Evolutionary conservation across 768 basidiomycete genomes (phyloP), one percentile per base, ranked within the genome.

Genomic region (Boletus fagicola): DNA sequence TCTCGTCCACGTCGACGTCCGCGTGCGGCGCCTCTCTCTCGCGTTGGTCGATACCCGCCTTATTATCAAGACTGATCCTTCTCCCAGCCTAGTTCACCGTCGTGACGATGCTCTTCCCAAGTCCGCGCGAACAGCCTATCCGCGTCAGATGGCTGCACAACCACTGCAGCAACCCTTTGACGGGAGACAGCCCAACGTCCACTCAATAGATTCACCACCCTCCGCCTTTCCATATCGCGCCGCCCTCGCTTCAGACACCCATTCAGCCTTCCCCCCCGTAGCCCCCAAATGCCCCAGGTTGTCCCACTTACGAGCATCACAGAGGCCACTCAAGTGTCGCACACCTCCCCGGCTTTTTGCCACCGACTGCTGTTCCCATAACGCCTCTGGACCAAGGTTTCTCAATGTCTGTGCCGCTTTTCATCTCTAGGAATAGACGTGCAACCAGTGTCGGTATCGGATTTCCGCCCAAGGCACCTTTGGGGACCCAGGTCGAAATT

Each of bases 401-500:
- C 68, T 75, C 86, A 2, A 74, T 86, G 59, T 74, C 81, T 65
- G 63, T 79, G 1, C 77, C 75, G 54, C 84, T 81, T 3, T 86
- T 83, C 62, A 79, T 81, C 8, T 82, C 80, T 30, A 75, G 87
- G 54, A 87, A 78, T 66, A 79, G 87, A 69, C 79, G 89, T 43
- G 82, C 88, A 55, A 80, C 79, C 16, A 82, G 81, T 60, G 60
- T 87, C 44, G 89, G 86, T 68, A 83, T 88, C 42, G 92, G 92
- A 13, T 92, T 92, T 8, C 92, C 92, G n/a, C 92, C 92, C 10
- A 94, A 93, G 70, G 92, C 92, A 1, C 80, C 84, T 0, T 74
- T 94, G 92, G 92, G 18, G 92, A 92, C 0, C 90, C 88, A 15
- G 82, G 84, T 45, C 82, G 88, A 45, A 93, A 89, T 73, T 78